phyloP scores from a whole-genome alignment of 2,329 filamentous ascomycete species.

The Xylaria sp. region DNA sequence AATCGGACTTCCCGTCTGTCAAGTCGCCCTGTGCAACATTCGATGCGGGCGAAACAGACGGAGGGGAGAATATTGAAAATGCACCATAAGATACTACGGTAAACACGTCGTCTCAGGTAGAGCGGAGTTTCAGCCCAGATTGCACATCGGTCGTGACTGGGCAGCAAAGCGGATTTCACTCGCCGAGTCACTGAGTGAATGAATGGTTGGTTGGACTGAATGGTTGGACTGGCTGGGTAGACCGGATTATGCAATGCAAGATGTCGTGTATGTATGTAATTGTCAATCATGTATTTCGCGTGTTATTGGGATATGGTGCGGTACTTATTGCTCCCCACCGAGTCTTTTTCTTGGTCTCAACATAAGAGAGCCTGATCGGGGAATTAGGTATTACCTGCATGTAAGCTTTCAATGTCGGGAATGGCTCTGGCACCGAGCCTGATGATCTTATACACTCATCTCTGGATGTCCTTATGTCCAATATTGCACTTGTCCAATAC shows the following conservation, averaged over 20 bases:
- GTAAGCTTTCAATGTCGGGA: conserved; percentile 12
- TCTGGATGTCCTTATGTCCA: background rate
- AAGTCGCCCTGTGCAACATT: conserved; percentile 3
- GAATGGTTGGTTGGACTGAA: background rate
- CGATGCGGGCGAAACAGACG: background rate
- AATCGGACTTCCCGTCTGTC: conserved; percentile 27
- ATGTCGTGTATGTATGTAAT: conserved; percentile 28
- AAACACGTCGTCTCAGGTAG: conserved; percentile 24
- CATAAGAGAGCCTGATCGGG: conserved; percentile 5
- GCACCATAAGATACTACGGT: background rate
- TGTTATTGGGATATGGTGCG: background rate
- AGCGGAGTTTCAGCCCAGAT: conserved; percentile 27
- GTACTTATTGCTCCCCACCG: background rate
- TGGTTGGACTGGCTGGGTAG: too few species aligned
- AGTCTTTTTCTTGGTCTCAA: background rate
- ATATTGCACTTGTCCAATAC: conserved; percentile 2
- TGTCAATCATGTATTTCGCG: background rate
- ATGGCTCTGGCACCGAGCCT: conserved; percentile 19
- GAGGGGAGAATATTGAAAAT: background rate
- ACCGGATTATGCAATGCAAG: conserved; percentile 31
- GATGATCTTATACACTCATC: background rate
- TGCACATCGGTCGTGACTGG: conserved; percentile 20
- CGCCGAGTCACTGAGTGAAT: background rate
- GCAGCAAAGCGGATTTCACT: conserved; percentile 7
- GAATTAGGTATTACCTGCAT: conserved; percentile 32